Base-by-base conservation (phyloP, 257 asterid genomes). In the Solanum peruvianum region DNA sequence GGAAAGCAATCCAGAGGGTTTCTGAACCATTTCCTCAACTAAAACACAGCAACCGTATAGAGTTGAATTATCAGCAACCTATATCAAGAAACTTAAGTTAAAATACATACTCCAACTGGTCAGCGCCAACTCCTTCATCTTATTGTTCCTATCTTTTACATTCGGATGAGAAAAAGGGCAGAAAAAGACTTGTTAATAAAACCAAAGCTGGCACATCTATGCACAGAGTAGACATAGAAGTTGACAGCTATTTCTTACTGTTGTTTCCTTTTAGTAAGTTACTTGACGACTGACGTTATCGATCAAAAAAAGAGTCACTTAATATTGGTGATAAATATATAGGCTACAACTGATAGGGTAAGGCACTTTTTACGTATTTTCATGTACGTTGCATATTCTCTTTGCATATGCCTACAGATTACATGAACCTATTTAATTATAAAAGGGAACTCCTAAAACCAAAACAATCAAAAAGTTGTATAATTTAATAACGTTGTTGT, bases 11-110 rank as follows among this genome's bases (percentile, higher is more conserved):
- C 97, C 95, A 20, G 99, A 96, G 20, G 97, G 98, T 93, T 95
- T 93, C 86, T 96, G 99, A 71, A 97, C 90, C 91, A 95, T 88
- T 93, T 97, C 99, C 84, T 97, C 99, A 84, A 94, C 99, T 91
- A 97, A 92, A 88, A 97, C 96, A 87, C 99, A 97, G 93, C 99
- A 97, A 88, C 99, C 99, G 86, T 97, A 97, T 85, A 97, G 95
- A 64, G 98, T 96, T 44, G 99, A 95, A 89, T 97, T 92, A 91
- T 97, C 99, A 84, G 99, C 99, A 73, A 94, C 99, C 99, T 97
- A 92, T 77, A 49, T 58, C 47, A 72, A 60, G 39, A 72, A 85
- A 31, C 12, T 52, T 35, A n/a, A 81, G 69, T 81, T 31, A 49
- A 81, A 81, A 81, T 81, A 29, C 69, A 49, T 81, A 49, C 45